These are phyloP conservation scores for Russula ochroleuca DNA, from an alignment of 768 basidiomycete genomes.

Conservation along the genomic window DNA sequence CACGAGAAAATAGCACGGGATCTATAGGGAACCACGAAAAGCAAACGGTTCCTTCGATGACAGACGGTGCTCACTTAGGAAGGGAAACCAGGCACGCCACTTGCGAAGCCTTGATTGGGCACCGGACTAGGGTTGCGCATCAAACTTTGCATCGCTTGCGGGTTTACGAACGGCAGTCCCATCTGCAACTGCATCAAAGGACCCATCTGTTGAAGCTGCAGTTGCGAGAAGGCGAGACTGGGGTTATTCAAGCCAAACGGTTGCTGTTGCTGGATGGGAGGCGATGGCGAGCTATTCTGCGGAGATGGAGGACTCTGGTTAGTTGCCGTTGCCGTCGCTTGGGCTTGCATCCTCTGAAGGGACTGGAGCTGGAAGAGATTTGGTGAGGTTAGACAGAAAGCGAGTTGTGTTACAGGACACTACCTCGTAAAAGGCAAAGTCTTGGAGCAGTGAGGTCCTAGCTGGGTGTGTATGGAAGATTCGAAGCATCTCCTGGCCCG, in stretches of 20 bases:
- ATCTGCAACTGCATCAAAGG: constrained; percentile 63
- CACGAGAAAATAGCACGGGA: constrained; percentile 1
- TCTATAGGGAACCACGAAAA: constrained; percentile 18
- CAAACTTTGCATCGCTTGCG: constrained; percentile 81
- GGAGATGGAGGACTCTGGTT: constrained; percentile 36
- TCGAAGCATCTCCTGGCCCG: constrained; percentile 92
- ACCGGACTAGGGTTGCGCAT: constrained; percentile 77
- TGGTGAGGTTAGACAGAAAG: constrained; percentile 4
- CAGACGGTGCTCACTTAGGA: constrained; percentile 20
- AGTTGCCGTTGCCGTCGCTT: constrained; percentile 34
- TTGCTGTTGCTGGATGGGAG: constrained; percentile 43
- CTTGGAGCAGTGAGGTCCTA: constrained; percentile 88
- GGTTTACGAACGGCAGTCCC: constrained; percentile 49
- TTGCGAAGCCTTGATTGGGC: constrained; percentile 39
- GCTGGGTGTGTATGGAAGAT: constrained; percentile 94
- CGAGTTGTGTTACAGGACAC: not conserved
- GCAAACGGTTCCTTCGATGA: not conserved
- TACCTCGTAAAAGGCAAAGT: constrained; percentile 90
- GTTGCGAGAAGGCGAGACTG: constrained; percentile 48
- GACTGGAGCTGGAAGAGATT: constrained; percentile 32
- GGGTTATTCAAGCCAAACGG: constrained; percentile 49
- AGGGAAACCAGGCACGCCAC: constrained; percentile 24
- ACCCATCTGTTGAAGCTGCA: constrained; percentile 52
- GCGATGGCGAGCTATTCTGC: constrained; percentile 33
- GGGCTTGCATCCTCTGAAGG: constrained; percentile 77